These are phyloP conservation scores for Coniochaeta pulveracea DNA, from an alignment of 2,329 filamentous ascomycete genomes.

Conservation along the genomic window DNA sequence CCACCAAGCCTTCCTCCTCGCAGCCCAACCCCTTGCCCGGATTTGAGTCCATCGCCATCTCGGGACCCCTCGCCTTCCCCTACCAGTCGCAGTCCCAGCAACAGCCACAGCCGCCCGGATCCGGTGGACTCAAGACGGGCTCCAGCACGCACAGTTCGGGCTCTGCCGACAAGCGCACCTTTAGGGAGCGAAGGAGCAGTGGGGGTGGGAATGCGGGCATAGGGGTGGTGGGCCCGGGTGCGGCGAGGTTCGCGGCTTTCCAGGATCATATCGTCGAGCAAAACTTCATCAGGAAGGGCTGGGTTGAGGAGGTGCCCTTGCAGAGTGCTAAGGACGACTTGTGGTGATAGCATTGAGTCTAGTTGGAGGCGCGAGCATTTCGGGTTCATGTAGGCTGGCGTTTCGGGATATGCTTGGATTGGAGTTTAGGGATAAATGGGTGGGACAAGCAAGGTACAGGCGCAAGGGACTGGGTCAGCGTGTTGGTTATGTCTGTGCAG, in stretches of 20 bases:
- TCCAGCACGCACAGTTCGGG: too few relatives aligned
- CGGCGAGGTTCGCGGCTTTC: background rate
- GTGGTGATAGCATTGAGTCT: too few relatives aligned
- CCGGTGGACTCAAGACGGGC: too few relatives aligned
- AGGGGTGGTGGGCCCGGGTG: background rate
- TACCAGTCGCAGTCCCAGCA: too few relatives aligned
- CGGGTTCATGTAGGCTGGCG: too few relatives aligned
- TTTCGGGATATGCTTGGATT: too few relatives aligned
- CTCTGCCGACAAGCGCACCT: background rate
- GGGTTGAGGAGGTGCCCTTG: background rate
- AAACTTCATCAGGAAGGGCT: slow-evolving; percentile 2
- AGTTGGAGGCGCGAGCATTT: too few relatives aligned
- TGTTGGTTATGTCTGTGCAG: too few relatives aligned
- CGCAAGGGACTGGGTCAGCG: too few relatives aligned
- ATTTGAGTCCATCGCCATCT: slow-evolving; percentile 6
- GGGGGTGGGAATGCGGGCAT: background rate
- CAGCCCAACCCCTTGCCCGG: slow-evolving; percentile 6
- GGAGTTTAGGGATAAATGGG: too few relatives aligned
- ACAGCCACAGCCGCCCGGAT: too few relatives aligned
- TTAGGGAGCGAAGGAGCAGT: background rate
- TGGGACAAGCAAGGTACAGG: too few relatives aligned
- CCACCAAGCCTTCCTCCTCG: background rate
- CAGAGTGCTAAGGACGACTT: background rate
- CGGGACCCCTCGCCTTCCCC: slow-evolving; percentile 1
- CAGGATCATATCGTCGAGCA: background rate